phyloP scores from a whole-genome alignment of 192 early-diverging fungal species.

The Backusella mclennaniae region DNA sequence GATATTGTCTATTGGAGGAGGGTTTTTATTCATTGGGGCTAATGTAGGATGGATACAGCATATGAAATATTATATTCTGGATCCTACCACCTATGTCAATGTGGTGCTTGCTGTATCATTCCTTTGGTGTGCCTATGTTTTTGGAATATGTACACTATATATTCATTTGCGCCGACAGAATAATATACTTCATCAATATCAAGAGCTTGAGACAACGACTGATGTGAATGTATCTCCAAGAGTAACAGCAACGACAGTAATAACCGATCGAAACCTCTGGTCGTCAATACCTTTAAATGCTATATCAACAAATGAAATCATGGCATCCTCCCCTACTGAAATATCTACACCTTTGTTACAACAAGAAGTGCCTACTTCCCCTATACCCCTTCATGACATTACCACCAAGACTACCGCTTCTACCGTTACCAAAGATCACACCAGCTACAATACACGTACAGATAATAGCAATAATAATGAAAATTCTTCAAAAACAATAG shows the following conservation, averaged over 20 bases:
- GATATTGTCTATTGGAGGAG: conserved; percentile 35
- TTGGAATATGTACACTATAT: conserved; percentile 16
- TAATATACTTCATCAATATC: neutral
- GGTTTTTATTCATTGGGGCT: conserved; percentile 40
- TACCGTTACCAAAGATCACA: neutral
- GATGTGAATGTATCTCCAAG: neutral
- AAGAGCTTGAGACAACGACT: neutral
- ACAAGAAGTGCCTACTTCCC: neutral
- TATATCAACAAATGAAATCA: conserved; percentile 2
- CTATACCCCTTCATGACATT: neutral
- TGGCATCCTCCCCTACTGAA: neutral
- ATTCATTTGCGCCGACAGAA: neutral
- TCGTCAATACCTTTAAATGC: neutral
- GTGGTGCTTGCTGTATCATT: conserved; percentile 39
- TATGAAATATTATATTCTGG: conserved; percentile 35
- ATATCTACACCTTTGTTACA: neutral
- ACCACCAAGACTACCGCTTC: neutral
- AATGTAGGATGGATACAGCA: conserved; percentile 38
- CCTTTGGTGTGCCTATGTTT: conserved; percentile 29
- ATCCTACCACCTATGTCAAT: conserved; percentile 44
- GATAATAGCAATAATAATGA: neutral
- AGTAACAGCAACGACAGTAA: neutral
- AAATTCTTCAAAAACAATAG: neutral
- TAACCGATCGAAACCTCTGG: neutral
- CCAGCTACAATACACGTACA: neutral